These are phyloP conservation scores for Scheffersomyces coipomensis DNA, from an alignment of 805 yeast species.

Conservation along the genomic window DNA sequence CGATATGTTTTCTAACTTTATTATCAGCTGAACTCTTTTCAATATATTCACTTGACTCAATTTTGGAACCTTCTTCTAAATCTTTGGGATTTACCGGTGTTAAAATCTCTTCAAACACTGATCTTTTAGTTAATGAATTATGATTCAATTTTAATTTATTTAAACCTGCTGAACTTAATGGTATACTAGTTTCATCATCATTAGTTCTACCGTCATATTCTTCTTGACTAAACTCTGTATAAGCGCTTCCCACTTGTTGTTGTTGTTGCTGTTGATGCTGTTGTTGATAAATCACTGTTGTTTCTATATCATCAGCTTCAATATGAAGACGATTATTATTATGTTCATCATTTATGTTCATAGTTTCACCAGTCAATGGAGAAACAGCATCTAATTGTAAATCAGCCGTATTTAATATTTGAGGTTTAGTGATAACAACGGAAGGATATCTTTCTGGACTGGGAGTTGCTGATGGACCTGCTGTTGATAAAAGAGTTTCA, in stretches of 20 bases:
- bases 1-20: no score
- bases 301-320: not conserved
- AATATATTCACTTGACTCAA: no score
- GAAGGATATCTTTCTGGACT: slow-evolving; percentile 6
- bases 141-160: not conserved
- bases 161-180: slow-evolving; percentile 1
- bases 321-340: no score
- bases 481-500: slow-evolving; percentile 13
- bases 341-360: no score
- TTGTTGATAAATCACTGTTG: no score
- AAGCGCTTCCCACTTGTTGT: no score
- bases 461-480: slow-evolving; percentile 8
- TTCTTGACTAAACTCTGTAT: not conserved
- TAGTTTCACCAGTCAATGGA: not conserved
- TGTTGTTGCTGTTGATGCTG: not conserved
- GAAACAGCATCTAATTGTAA: slow-evolving; percentile 1
- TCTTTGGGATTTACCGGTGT: no score
- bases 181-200: not conserved
- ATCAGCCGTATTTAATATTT: not conserved
- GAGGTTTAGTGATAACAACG: slow-evolving; percentile 2
- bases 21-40: no score
- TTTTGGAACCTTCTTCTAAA: no score
- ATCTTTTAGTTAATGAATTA: not conserved
- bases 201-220: not conserved
- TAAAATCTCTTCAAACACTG: not conserved